These are phyloP conservation scores for Tylopilus sp. DNA, from an alignment of 768 basidiomycete genomes.

Conservation along the genomic window DNA sequence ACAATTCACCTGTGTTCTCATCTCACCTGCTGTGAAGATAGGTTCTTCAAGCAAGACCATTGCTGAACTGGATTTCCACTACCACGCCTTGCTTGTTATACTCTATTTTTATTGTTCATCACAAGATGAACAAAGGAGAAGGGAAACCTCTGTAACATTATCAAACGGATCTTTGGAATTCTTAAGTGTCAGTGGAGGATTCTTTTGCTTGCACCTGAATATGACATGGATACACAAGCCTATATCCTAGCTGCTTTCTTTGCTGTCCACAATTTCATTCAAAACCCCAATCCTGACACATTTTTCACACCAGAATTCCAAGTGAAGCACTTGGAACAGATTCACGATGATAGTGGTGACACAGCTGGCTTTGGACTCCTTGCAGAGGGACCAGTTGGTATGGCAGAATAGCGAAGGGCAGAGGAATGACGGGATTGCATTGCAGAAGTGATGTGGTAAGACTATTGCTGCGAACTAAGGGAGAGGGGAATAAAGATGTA, in stretches of 20 bases:
- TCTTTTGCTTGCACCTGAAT: background rate
- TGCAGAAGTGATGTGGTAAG: background rate
- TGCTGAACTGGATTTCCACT: too few species aligned
- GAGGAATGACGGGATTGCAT: background rate
- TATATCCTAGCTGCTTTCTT: background rate
- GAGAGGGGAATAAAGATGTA: background rate
- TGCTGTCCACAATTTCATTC: background rate
- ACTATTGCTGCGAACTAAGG: background rate
- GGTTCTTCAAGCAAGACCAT: too few species aligned
- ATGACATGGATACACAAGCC: background rate
- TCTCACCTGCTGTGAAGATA: too few species aligned
- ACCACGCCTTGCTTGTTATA: too few species aligned
- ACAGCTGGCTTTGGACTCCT: background rate
- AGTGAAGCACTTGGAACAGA: background rate
- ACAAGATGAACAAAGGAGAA: too few species aligned
- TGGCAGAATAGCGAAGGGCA: background rate
- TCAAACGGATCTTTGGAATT: background rate
- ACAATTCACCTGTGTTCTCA: too few species aligned
- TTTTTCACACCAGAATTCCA: background rate
- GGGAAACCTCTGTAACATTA: background rate
- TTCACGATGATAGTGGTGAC: background rate
- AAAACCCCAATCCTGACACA: background rate
- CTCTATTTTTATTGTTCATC: too few species aligned
- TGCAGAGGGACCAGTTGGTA: background rate
- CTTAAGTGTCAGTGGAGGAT: background rate